A percentile compares a stretch with the other conserved stretches of the same genome.
Evolutionary conservation across 345 rosid species (phyloP).

Genomic region (Salix brachista): DNA sequence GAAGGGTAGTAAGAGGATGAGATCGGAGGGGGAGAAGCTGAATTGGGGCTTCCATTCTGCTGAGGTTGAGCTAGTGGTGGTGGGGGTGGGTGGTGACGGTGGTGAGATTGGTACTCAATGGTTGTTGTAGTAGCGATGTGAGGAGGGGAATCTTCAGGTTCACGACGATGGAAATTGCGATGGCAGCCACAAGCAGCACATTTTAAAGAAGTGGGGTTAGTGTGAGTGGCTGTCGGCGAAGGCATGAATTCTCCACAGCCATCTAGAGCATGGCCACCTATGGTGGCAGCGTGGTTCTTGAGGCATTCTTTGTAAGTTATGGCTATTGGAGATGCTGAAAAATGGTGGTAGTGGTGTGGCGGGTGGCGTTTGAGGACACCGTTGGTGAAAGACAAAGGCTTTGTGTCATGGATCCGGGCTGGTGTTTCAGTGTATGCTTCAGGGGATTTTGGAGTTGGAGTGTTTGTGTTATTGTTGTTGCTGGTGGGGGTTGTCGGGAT

Average conservation of each 20-base stretch:
- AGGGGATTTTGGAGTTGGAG: slow-evolving; percentile 20
- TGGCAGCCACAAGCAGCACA: slow-evolving; percentile 34
- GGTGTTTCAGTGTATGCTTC: slow-evolving; percentile 22
- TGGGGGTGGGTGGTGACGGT: slow-evolving; percentile 30
- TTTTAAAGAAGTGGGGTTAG: slow-evolving; percentile 22
- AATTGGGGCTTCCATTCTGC: slow-evolving; percentile 19
- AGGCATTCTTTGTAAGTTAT: slow-evolving; percentile 26
- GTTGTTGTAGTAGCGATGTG: slow-evolving; percentile 11
- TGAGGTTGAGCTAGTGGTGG: slow-evolving; percentile 11
- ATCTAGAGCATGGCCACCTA: slow-evolving; percentile 27
- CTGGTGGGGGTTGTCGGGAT: background rate
- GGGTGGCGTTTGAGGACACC: slow-evolving; percentile 27
- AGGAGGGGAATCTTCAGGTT: slow-evolving; percentile 20
- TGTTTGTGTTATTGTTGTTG: slow-evolving; percentile 5
- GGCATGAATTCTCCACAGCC: slow-evolving; percentile 34
- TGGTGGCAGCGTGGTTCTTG: slow-evolving; percentile 24
- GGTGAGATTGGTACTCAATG: slow-evolving; percentile 35
- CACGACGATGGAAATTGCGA: slow-evolving; percentile 34
- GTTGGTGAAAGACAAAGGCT: slow-evolving; percentile 24
- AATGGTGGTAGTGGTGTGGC: slow-evolving; percentile 11
- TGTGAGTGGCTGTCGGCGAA: slow-evolving; percentile 18
- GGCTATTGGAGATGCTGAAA: background rate
- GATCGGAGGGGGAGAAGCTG: slow-evolving; percentile 34
- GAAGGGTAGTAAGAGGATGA: slow-evolving; percentile 34
- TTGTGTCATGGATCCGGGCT: slow-evolving; percentile 19